Base-by-base conservation (phyloP, 805 yeast species). In the Lipomyces kockii region DNA sequence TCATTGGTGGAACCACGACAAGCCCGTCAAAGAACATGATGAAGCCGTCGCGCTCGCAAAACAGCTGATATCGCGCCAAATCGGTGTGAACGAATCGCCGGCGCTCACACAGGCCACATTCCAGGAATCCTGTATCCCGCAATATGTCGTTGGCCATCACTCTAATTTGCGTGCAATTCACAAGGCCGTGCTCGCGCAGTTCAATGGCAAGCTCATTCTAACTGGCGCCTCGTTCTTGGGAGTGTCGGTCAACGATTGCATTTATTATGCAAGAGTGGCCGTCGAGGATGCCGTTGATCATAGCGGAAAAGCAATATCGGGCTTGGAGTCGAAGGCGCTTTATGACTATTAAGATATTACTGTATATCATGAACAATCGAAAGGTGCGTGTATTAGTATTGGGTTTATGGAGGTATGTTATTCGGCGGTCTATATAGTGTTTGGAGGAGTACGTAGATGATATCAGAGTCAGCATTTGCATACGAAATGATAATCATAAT, bases 41-140 rank as follows among this genome's bases (percentile, higher is more conserved):
- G 75, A 76, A 56, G 75, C 79, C 25, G 46, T 74, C 2, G 58
- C 64, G 3, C 69, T 76, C 2, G 83, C 84, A 1, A 76, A 80
- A 37, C 67, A 72, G 5, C 83, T 81, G 2, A 74, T 87, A 14
- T 66, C 74, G 62, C 75, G 78, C 55, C 83, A 83, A 54, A 67
- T 86, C 22, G 76, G 78, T 5, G 76, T 81, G 3, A 73, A 35
- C 77, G 78, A 11, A 67, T 76, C 3, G 70, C 74, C 56, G 63
- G 69, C 60, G 62, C 77, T 66, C n/a, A 43, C 79, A 74, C 81
- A 79, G 71, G 80, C 80, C 6, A 81, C 81, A 17, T 73, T 81
- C 29, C 86, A 87, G 54, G 73, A 79, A 32, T 79, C 86, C 55
- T 89, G 96, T 72, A 87, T 93, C 57, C 98, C 98, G 0, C 95